phyloP scores from a whole-genome alignment of 2,329 filamentous ascomycete genomes.

The Trichophyton rubrum region DNA sequence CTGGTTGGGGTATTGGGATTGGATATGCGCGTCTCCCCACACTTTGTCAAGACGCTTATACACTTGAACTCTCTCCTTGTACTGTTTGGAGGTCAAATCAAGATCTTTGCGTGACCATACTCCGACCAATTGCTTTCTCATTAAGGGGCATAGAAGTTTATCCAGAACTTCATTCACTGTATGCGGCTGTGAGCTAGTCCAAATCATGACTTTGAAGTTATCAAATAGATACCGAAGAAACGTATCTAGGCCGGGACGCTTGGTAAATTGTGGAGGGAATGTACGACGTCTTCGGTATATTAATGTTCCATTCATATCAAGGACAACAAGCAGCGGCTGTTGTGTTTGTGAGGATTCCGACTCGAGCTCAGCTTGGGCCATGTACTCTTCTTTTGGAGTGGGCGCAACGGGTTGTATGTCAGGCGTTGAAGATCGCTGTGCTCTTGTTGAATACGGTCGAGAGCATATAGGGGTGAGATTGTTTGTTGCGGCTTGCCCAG shows the following conservation, averaged over 20 bases:
- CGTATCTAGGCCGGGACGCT: constrained; percentile 52
- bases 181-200: constrained; percentile 67
- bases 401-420: constrained; percentile 39
- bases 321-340: constrained; percentile 61
- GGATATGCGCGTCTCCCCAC: constrained; percentile 46
- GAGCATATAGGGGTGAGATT: background rate
- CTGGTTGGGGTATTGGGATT: constrained; percentile 29
- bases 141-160: constrained; percentile 45
- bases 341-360: constrained; percentile 36
- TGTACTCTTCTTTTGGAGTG: constrained; percentile 47
- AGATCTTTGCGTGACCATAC: constrained; percentile 71
- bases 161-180: constrained; percentile 55
- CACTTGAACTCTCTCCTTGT: constrained; percentile 60
- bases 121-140: constrained; percentile 48
- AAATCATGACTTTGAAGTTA: constrained; percentile 71
- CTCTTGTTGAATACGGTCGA: background rate
- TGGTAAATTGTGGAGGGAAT: constrained; percentile 43
- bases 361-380: constrained; percentile 39
- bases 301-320: constrained; percentile 90
- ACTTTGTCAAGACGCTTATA: constrained; percentile 72
- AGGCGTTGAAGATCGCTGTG: background rate
- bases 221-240: constrained; percentile 66
- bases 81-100: constrained; percentile 52
- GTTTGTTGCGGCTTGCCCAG: background rate
- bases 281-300: constrained; percentile 53